Base-by-base conservation (phyloP, 2,329 filamentous ascomycete genomes). In the Aureobasidium pullulans region DNA sequence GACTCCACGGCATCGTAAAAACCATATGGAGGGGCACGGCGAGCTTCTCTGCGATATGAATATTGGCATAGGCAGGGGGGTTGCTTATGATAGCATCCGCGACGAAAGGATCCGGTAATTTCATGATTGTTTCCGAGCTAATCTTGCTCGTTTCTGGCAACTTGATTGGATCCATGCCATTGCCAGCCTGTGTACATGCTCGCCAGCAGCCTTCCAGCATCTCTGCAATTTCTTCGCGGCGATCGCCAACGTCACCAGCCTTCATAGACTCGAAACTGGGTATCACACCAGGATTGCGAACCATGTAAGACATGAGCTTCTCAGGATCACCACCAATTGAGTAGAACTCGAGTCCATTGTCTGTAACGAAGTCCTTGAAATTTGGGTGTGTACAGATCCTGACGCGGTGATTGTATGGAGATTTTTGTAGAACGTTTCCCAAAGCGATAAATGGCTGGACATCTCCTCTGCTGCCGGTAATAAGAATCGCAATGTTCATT, bases 1-100 rank as follows among this genome's bases (percentile, higher is more conserved):
- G 87, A 1, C 89, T 89, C 87, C 90, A 96, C 0, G 91, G 91
- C 90, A 96, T 96, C 1, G 91, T 96, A 73, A 96, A 96, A 88
- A 96, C 95, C 72, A 96, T 84, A 66, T 91, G 88, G 9, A 90
- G 68, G 0, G 88, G 88, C 50, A 90, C 84, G 0, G 86, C 87
- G 66, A 90, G 72, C 71, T 87, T 88, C 71, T 91, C 86, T 0
- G 88, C 88, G 61, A 86, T 81, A 66, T 91, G 88, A 3, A 90
- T 78, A 65, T 90, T 87, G 0, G 86, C 87, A 71, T 90, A 90
- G 65, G 85, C 88, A 0, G 88, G 88, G 1, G 88, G 88, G 61
- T 91, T 90, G 3, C 87, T 87, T 66, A 90, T 89, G 64, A 91
- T 90, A 49, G 83, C 86, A 71, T 91, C 90, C 0, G 90, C 91